phyloP scores from a whole-genome alignment of 2,329 filamentous ascomycete genomes.

The Fusarium sp. region DNA sequence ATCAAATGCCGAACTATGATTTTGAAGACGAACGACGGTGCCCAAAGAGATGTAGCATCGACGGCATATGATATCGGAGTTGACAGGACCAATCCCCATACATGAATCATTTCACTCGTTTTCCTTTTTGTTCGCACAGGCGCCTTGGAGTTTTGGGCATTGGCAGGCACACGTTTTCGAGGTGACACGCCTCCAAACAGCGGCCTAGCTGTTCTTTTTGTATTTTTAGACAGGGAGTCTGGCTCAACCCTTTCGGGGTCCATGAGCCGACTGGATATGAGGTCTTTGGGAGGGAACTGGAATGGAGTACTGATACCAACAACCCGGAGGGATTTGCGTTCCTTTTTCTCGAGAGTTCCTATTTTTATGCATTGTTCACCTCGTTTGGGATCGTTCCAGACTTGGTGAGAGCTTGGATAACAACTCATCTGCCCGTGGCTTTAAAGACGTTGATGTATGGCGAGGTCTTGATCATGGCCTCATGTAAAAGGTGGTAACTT shows the following conservation, averaged over 20 bases:
- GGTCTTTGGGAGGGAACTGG: constrained; percentile 28
- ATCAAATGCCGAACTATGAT: constrained; percentile 20
- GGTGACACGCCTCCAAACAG: constrained; percentile 22
- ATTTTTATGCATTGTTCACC: constrained; percentile 3
- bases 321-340: constrained; percentile 40
- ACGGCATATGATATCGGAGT: constrained; percentile 44
- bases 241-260: constrained; percentile 21
- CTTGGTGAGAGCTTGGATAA: constrained; percentile 20
- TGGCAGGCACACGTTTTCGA: constrained; percentile 33
- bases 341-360: constrained; percentile 30
- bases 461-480: constrained; percentile 11
- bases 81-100: constrained; percentile 37
- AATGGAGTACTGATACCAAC: constrained; percentile 47
- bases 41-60: constrained; percentile 28
- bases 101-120: constrained; percentile 46
- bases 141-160: constrained; percentile 49
- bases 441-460: constrained; percentile 10
- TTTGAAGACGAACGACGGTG: constrained; percentile 26
- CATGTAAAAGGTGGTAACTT: constrained; percentile 14
- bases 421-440: constrained; percentile 13
- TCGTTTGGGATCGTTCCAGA: not conserved
- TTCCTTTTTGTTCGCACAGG: constrained; percentile 48
- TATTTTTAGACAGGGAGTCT: constrained; percentile 40
- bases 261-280: constrained; percentile 32
- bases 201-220: constrained; percentile 20